These are phyloP conservation scores for Pterocarpus santalinus DNA, from an alignment of 306 rosid genomes.

Conservation along the genomic window DNA sequence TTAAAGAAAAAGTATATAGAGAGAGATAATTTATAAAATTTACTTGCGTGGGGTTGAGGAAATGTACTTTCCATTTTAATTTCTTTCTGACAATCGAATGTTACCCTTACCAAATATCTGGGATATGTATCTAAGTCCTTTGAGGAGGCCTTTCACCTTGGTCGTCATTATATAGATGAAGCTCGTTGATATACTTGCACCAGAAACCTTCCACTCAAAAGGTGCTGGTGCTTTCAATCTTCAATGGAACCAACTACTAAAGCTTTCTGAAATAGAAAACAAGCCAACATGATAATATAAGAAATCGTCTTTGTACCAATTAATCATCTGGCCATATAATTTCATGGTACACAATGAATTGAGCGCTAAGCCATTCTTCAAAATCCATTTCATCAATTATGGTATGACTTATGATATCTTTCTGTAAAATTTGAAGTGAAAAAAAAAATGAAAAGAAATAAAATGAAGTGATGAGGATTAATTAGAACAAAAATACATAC, in stretches of 20 bases:
- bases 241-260: slow-evolving; percentile 26
- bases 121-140: slow-evolving; percentile 84
- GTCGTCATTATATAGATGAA: slow-evolving; percentile 59
- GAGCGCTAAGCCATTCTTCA: neutral
- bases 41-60: slow-evolving; percentile 9
- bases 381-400: neutral
- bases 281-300: slow-evolving; percentile 13
- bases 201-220: slow-evolving; percentile 43
- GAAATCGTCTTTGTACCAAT: slow-evolving; percentile 7
- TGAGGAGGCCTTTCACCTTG: slow-evolving; percentile 81
- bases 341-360: neutral
- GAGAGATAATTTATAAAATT: neutral
- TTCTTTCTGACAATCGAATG: neutral
- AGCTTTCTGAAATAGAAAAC: slow-evolving; percentile 28
- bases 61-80: neutral
- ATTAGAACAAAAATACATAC: neutral
- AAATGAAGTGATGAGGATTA: neutral
- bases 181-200: slow-evolving; percentile 27
- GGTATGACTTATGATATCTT: neutral
- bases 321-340: slow-evolving; percentile 2
- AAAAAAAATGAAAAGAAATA: neutral
- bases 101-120: slow-evolving; percentile 74
- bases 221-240: slow-evolving; percentile 40
- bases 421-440: neutral
- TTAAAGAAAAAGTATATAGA: neutral